Evolutionary conservation across 78 protist genomes (phyloP).

Genomic region (Speleostelium caveatum): DNA sequence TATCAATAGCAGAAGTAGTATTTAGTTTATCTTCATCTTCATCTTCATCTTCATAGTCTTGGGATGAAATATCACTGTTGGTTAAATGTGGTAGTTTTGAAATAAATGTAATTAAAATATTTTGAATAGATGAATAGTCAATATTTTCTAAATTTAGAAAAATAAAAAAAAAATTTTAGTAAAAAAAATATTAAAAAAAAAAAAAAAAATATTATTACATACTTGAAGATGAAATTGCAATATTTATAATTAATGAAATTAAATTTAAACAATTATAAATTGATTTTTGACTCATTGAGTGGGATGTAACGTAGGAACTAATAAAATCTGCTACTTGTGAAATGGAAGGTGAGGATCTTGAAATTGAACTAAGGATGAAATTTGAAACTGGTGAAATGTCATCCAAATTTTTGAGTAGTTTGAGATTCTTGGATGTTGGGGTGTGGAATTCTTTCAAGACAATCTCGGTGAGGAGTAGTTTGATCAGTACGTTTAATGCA

Average conservation of each 20-base stretch:
- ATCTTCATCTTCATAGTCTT: not conserved
- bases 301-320: not conserved
- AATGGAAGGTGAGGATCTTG: constrained; percentile 3
- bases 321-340: constrained; percentile 3
- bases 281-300: constrained; percentile 49
- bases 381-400: constrained; percentile 14
- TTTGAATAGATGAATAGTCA: constrained; percentile 40
- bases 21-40: not conserved
- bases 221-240: constrained; percentile 10
- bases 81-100: constrained; percentile 48
- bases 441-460: constrained; percentile 3
- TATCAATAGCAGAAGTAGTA: not conserved
- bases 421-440: not conserved
- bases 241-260: constrained; percentile 38
- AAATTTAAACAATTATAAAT: constrained; percentile 20
- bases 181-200: not conserved
- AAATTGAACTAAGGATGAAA: constrained; percentile 1
- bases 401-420: not conserved
- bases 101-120: constrained; percentile 49
- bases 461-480: not conserved
- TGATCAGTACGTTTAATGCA: not conserved
- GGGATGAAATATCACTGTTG: not conserved
- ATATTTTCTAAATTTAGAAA: constrained; percentile 2
- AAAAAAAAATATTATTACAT: not conserved
- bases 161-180: not conserved